A percentile compares a stretch with the other conserved stretches of the same genome.
These are phyloP conservation scores for Firmiana major DNA, from an alignment of 345 rosid genomes.

Conservation along the genomic window DNA sequence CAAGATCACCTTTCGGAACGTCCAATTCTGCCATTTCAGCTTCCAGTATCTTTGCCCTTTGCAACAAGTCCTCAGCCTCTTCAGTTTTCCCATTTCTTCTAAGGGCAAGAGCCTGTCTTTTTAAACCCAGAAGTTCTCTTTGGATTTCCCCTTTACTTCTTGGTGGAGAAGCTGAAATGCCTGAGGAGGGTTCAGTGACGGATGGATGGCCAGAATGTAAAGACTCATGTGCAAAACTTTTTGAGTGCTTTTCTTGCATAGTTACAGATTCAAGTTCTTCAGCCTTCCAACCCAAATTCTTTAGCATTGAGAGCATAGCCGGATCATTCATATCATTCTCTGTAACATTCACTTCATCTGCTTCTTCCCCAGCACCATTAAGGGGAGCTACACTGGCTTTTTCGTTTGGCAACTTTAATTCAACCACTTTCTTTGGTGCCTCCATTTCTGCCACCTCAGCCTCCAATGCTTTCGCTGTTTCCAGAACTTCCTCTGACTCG, in stretches of 20 bases:
- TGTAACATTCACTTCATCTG: constrained; percentile 35
- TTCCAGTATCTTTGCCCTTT: constrained; percentile 42
- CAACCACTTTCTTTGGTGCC: constrained; percentile 37
- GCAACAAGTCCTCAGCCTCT: constrained; percentile 52
- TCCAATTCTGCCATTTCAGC: constrained; percentile 53
- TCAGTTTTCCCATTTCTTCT: constrained; percentile 52
- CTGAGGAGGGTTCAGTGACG: not conserved
- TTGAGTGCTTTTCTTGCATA: constrained; percentile 21
- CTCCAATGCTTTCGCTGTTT: constrained; percentile 57
- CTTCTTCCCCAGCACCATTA: constrained; percentile 6
- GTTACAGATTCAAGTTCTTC: constrained; percentile 34
- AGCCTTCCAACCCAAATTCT: constrained; percentile 57
- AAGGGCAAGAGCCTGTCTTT: constrained; percentile 54
- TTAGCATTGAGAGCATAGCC: constrained; percentile 40
- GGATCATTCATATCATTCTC: constrained; percentile 66
- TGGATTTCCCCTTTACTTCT: constrained; percentile 54
- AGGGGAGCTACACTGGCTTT: not conserved
- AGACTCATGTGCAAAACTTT: constrained; percentile 25
- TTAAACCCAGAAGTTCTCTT: constrained; percentile 53
- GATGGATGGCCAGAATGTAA: constrained; percentile 20
- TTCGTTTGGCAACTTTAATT: constrained; percentile 21
- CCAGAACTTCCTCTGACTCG: constrained; percentile 71
- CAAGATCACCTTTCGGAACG: constrained; percentile 23
- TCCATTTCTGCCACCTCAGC: constrained; percentile 57
- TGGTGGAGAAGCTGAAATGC: constrained; percentile 16